Conservation (phyloP, 1,139 yeast genomes). For the Sugiyamaella grinbergsii region DNA sequence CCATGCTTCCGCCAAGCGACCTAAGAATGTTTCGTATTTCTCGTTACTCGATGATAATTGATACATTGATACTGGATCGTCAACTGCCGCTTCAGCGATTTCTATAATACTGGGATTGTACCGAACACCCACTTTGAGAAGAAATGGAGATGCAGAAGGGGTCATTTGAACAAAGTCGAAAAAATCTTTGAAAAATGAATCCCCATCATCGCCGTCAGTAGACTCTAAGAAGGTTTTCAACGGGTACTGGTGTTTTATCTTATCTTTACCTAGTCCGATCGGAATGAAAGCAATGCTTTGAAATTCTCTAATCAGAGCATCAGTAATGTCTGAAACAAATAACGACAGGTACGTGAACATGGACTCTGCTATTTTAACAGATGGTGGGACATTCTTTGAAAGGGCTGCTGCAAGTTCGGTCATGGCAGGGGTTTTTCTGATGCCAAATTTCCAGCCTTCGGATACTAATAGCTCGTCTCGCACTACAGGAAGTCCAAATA, state of each 20-base stretch:
- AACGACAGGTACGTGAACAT: constrained; percentile 41
- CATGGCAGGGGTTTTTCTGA: constrained; percentile 37
- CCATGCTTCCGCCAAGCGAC: constrained; percentile 38
- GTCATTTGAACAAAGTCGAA: constrained; percentile 39
- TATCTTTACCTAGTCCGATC: constrained; percentile 19
- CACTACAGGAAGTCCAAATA: constrained; percentile 43
- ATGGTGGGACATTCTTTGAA: constrained; percentile 34
- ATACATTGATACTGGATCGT: constrained; percentile 40
- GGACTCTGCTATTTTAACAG: constrained; percentile 30
- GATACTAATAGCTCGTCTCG: constrained; percentile 27
- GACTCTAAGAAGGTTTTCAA: constrained; percentile 32
- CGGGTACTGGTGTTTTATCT: constrained; percentile 31
- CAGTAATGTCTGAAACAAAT: constrained; percentile 30
- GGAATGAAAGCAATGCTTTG: constrained; percentile 38
- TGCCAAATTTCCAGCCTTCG: constrained; percentile 42
- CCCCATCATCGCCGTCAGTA: constrained; percentile 22
- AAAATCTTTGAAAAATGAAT: constrained; percentile 36
- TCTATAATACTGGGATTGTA: constrained; percentile 42
- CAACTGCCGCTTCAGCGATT: constrained; percentile 38
- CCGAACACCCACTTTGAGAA: constrained; percentile 42
- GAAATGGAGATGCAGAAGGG: constrained; percentile 38
- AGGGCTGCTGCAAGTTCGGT: constrained; percentile 32
- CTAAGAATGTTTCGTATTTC: constrained; percentile 37
- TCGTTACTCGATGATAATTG: constrained; percentile 33
- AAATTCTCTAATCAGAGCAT: constrained; percentile 30